These are phyloP conservation scores for Chalciporus pseudorubinellus DNA, from an alignment of 768 basidiomycete species.

Conservation along the genomic window DNA sequence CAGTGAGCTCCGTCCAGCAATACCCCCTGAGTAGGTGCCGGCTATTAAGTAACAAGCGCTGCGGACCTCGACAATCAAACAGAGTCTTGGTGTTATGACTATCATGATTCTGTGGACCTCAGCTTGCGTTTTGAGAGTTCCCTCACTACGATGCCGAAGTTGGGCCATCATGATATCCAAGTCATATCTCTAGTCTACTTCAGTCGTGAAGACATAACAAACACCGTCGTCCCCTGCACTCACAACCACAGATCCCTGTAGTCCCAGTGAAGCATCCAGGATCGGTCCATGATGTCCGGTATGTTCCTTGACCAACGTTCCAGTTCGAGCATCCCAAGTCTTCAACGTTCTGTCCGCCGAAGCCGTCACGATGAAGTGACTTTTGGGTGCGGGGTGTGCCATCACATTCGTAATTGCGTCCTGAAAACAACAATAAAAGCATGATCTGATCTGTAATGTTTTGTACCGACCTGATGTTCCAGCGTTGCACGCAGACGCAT, in stretches of 20 bases:
- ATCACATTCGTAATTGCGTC: slow-evolving; percentile 85
- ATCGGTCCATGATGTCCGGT: slow-evolving; percentile 80
- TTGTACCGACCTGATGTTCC: slow-evolving; percentile 66
- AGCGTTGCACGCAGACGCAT: slow-evolving; percentile 81
- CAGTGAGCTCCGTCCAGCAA: too few relatives aligned
- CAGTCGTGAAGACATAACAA: slow-evolving; percentile 80
- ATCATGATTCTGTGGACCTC: too few relatives aligned
- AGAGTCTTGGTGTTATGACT: too few relatives aligned
- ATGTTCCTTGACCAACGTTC: slow-evolving; percentile 72
- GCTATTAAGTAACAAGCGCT: too few relatives aligned
- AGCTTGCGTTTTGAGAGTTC: too few relatives aligned
- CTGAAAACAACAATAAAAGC: slow-evolving; percentile 39
- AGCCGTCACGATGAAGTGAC: slow-evolving; percentile 77
- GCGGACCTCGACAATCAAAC: too few relatives aligned
- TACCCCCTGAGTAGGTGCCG: too few relatives aligned
- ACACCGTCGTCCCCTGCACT: slow-evolving; percentile 90
- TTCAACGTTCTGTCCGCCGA: slow-evolving; percentile 85
- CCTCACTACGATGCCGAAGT: too few relatives aligned
- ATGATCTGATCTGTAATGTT: too few relatives aligned
- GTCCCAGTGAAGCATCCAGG: slow-evolving; percentile 69
- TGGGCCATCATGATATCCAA: too few relatives aligned
- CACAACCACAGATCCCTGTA: slow-evolving; percentile 69
- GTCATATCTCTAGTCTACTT: too few relatives aligned
- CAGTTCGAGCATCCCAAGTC: slow-evolving; percentile 93
- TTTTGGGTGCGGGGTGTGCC: slow-evolving; percentile 69